Conservation (phyloP, 148 eudicot genomes). For the Heliamphora exappendiculata region DNA sequence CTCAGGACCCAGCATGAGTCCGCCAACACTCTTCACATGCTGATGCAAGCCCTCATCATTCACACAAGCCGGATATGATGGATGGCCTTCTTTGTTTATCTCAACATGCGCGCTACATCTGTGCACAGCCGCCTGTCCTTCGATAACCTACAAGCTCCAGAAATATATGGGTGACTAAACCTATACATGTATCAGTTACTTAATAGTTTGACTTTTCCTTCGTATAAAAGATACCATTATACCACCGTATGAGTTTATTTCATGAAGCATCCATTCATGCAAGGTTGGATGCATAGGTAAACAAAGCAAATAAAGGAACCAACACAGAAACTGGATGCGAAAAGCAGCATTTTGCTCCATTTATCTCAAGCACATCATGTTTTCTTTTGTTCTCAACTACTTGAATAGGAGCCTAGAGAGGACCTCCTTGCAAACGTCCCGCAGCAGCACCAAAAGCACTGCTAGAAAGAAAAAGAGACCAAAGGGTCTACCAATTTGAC, state of each 20-base stretch:
- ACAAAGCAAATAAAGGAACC: neutral
- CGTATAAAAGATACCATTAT: neutral
- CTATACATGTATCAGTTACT: neutral
- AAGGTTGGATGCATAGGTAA: neutral
- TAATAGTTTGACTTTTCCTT: neutral
- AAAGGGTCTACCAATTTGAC: neutral
- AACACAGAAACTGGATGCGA: neutral
- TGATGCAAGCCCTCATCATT: conserved; percentile 49
- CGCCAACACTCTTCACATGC: conserved; percentile 44
- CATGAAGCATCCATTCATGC: neutral
- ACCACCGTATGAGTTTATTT: neutral
- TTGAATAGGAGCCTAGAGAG: neutral
- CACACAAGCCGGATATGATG: conserved; percentile 52
- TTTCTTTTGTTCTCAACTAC: neutral
- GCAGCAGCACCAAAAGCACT: neutral
- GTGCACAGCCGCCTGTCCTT: conserved; percentile 49
- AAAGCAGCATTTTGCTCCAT: neutral
- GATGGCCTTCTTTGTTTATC: conserved; percentile 35
- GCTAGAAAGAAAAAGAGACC: neutral
- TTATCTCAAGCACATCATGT: neutral
- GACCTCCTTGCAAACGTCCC: neutral
- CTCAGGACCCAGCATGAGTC: conserved; percentile 43
- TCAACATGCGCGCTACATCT: conserved; percentile 42
- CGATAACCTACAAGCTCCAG: conserved; percentile 42
- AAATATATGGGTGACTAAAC: neutral